Evolutionary conservation across 306 rosid genomes (phyloP), one percentile per base, ranked within the genome.

Genomic region (Crataegus laevigata): DNA sequence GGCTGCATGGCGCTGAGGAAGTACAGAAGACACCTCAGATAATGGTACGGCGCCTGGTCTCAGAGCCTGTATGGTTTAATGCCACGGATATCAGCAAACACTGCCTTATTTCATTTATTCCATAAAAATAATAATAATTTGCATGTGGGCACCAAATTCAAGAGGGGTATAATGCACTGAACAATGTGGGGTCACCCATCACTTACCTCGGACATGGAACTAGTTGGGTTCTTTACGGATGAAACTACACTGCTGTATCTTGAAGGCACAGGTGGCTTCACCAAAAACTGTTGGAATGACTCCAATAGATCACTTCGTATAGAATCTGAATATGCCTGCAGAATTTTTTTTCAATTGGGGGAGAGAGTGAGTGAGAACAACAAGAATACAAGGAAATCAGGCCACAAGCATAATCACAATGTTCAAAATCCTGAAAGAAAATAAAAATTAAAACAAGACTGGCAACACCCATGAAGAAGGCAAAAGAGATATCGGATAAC

Each of bases 131-230:
- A 62, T 17, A 29, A 29, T 52, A 61, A 60, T 40, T 5, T 59
- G 57, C 68, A 73, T 17, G 40, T 11, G 13, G 58, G 15, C 76
- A 51, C 55, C 47, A 63, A 30, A 63, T 63, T 18, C 42, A 63
- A 29, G 22, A 36, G 38, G 21, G 19, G 60, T 29, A 36, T 38
- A 19, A 13, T 55, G 34, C 57, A n/a, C 42, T 42, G 51, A 10
- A 72, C 36, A 5, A 21, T 11, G 68, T 28, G 21, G 13, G 52
- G 75, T 52, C 66, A 54, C 60, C 66, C 50, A 69, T 71, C 52
- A 34, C 76, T 82, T 82, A 87, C 91, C 83, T 87, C 82, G 1
- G 85, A 50, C 77, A 78, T 47, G 59, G 86, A 50, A 75, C 57
- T 61, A 72, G 87, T 69, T 45, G 79, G 45, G 78, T 76, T 83